These are phyloP conservation scores for Lactifluus piperatus DNA, from an alignment of 768 basidiomycete species.

Conservation along the genomic window DNA sequence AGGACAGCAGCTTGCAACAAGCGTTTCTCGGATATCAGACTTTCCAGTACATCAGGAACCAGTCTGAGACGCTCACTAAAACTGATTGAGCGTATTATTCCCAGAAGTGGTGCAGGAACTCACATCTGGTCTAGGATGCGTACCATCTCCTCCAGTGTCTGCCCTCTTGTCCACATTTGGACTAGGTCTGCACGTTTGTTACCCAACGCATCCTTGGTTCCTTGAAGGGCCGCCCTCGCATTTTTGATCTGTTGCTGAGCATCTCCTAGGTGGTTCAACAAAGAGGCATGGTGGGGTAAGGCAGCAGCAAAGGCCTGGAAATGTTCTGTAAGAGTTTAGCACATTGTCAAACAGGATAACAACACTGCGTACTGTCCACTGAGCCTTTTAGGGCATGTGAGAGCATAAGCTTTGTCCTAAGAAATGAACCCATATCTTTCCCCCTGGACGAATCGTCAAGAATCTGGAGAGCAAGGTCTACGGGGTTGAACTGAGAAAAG, in stretches of 20 bases:
- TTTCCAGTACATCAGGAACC: constrained; percentile 87
- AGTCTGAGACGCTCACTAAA: constrained; percentile 67
- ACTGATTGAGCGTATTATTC: constrained; percentile 17
- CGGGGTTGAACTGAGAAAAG: constrained; percentile 73
- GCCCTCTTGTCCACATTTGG: constrained; percentile 82
- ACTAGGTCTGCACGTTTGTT: constrained; percentile 83
- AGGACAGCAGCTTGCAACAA: constrained; percentile 83
- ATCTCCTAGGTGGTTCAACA: constrained; percentile 60
- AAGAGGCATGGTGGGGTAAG: constrained; percentile 78
- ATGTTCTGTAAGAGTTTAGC: constrained; percentile 48
- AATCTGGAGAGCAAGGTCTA: constrained; percentile 85
- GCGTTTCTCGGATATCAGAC: constrained; percentile 92
- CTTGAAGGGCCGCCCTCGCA: constrained; percentile 61
- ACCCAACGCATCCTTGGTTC: constrained; percentile 71
- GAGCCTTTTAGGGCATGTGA: constrained; percentile 79
- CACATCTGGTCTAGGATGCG: constrained; percentile 91
- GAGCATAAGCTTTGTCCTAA: constrained; percentile 64
- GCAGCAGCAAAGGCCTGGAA: constrained; percentile 95
- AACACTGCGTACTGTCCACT: constrained; percentile 59
- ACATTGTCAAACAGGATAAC: constrained; percentile 13
- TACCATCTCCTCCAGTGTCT: constrained; percentile 93
- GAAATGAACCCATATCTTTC: constrained; percentile 71
- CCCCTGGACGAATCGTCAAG: constrained; percentile 68
- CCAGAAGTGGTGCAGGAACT: constrained; percentile 6
- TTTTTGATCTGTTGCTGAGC: constrained; percentile 69